Evolutionary conservation across 495 filamentous ascomycete genomes (phyloP).

Genomic region (Aspergillus egyptiacus): DNA sequence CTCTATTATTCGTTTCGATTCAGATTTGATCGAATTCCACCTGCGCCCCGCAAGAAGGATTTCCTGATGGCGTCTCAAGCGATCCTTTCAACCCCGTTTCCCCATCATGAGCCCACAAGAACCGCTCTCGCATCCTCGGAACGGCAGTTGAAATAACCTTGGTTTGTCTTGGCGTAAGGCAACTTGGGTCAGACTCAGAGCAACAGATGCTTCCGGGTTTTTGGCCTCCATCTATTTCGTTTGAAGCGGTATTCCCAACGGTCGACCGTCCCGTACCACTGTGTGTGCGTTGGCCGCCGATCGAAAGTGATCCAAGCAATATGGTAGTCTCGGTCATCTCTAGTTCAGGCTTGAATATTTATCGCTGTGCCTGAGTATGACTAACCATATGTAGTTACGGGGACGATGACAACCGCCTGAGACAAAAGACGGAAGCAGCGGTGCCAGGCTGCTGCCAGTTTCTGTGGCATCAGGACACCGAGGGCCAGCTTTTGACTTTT

Average conservation of each 20-base stretch:
- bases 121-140: slow-evolving; percentile 13
- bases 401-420: too few relatives aligned
- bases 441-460: too few relatives aligned
- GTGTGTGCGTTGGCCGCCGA: not conserved
- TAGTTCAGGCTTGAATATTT: too few relatives aligned
- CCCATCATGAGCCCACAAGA: not conserved
- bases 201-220: slow-evolving; percentile 7
- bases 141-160: slow-evolving; percentile 26
- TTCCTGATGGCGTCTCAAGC: slow-evolving; percentile 9
- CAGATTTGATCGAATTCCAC: slow-evolving; percentile 7
- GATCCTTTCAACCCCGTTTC: slow-evolving; percentile 8
- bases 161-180: slow-evolving; percentile 15
- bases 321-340: too few relatives aligned
- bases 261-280: not conserved
- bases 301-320: too few relatives aligned
- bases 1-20: slow-evolving; percentile 2
- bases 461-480: too few relatives aligned
- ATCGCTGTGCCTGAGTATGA: too few relatives aligned
- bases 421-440: too few relatives aligned
- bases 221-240: slow-evolving; percentile 1
- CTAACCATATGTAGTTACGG: too few relatives aligned
- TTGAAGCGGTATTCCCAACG: not conserved
- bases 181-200: too few relatives aligned
- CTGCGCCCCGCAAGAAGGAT: slow-evolving; percentile 14
- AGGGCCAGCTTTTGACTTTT: slow-evolving; percentile 1